Base-by-base conservation (phyloP, 2,329 filamentous ascomycete species). In the Stromatinia cepivora region DNA sequence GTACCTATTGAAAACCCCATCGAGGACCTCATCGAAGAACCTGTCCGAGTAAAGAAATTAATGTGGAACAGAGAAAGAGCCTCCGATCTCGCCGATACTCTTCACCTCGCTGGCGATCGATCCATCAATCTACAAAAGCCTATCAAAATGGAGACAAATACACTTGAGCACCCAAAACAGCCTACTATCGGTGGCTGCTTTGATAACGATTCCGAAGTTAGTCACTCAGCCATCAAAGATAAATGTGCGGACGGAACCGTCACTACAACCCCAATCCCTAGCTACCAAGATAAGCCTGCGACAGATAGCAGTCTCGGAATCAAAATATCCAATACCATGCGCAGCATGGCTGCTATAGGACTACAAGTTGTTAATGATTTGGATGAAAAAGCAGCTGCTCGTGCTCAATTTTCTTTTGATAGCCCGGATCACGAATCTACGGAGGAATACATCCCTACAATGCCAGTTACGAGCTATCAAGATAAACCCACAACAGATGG, bases 251-350 rank as follows among this genome's bases (percentile, higher is more conserved):
- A 11, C 2, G n/a, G 28, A 1, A 13, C 13, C 10, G 22, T n/a
- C 42, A 45, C 36, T 39, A 42, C 13, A 42, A 39, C n/a, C 7
- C 22, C n/a, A 42, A 8, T 20, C 56, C 36, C n/a, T 22, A 58
- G 9, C 22, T 15, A 58, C n/a, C 34, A 42, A 58, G 36, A 58
- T 13, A 58, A 59, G 9, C 66, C 69, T 34, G 77, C 76, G 69
- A 76, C 75, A 69, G 76, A 76, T 62, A 72, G 75, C 48, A 76
- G 80, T 67, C 78, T 80, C 59, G 76, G 78, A 71, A 73, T 79
- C 64, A 78, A 80, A 39, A 25, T 39, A 11, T 39, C 61, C 8
- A 36, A 39, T 22, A 52, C 48, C 34, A 34, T 39, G 10, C 25
- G 42, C 46, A 28, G 34, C 17, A 17, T 62, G 11, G 25, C 58